Conservation (phyloP, 805 yeast genomes). For the Starmerella apicola region DNA sequence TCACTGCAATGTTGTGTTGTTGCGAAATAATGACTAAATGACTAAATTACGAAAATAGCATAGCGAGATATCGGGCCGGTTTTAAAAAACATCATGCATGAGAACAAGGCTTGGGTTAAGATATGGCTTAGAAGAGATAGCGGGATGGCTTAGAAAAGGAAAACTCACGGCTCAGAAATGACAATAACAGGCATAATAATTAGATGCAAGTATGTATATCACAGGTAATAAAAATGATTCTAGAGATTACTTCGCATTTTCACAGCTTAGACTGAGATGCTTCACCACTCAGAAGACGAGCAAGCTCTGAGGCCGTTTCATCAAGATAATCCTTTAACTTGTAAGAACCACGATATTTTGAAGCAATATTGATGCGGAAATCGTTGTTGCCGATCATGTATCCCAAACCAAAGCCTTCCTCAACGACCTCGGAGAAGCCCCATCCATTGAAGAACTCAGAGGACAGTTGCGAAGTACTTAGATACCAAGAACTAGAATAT, state of each 20-base stretch:
- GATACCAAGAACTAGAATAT: conserved; percentile 73
- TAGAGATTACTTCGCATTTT: background rate
- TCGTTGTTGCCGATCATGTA: conserved; percentile 81
- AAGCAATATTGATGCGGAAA: conserved; percentile 73
- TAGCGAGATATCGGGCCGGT: too few species aligned
- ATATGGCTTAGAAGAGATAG: too few species aligned
- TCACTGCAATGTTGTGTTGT: too few species aligned
- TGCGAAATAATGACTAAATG: too few species aligned
- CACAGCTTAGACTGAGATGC: conserved; percentile 29
- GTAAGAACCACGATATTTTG: conserved; percentile 43
- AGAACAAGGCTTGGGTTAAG: too few species aligned
- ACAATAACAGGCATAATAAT: too few species aligned
- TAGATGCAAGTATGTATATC: background rate
- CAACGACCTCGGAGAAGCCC: conserved; percentile 93
- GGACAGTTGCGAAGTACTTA: conserved; percentile 81
- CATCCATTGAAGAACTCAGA: conserved; percentile 78
- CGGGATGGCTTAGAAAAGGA: too few species aligned
- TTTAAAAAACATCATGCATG: too few species aligned
- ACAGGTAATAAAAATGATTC: background rate
- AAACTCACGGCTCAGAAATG: too few species aligned
- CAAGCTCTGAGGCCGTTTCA: conserved; percentile 72
- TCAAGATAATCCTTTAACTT: conserved; percentile 52
- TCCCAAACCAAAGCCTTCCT: conserved; percentile 87
- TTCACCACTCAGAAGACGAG: conserved; percentile 40
- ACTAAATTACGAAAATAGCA: too few species aligned